Conservation (phyloP, 164 flowering plant species). For the Magnolia kwangsiensis region DNA sequence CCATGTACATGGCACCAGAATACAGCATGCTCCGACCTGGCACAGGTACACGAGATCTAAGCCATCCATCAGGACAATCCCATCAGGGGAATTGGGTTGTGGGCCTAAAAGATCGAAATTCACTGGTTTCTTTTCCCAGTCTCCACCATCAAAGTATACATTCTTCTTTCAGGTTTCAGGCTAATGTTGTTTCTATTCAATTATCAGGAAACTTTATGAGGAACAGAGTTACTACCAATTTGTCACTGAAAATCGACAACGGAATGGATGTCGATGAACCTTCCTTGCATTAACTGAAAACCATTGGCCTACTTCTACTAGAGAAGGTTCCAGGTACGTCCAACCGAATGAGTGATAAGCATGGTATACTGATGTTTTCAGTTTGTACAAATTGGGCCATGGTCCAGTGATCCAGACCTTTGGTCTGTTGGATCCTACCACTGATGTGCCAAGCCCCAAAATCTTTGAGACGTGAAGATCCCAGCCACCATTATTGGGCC, state of each 20-base stretch:
- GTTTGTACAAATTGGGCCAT: not conserved
- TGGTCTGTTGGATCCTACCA: not conserved
- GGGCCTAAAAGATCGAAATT: not conserved
- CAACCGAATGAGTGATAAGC: not conserved
- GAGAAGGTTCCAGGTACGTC: not conserved
- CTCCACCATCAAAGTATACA: no score
- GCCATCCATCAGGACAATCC: not conserved
- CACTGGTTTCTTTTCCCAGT: not conserved
- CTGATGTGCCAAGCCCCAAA: no score
- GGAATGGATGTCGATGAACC: conserved; percentile 1
- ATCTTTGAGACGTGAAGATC: not conserved
- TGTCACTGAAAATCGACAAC: conserved; percentile 8
- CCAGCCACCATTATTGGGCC: not conserved
- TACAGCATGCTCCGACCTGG: no score
- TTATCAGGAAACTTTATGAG: conserved; percentile 22
- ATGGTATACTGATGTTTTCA: not conserved
- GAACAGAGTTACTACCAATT: conserved; percentile 13
- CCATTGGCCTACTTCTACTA: not conserved
- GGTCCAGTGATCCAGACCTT: not conserved
- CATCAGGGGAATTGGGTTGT: not conserved
- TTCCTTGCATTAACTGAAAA: not conserved
- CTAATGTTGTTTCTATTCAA: conserved; percentile 3
- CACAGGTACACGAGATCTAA: no score
- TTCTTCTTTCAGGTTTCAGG: not conserved
- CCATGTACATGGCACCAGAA: no score